Percentiles rank a stretch among this genome's conserved stretches.
These are phyloP conservation scores for Fusarium incarnatum DNA, from an alignment of 2,329 filamentous ascomycete genomes.

Conservation along the genomic window DNA sequence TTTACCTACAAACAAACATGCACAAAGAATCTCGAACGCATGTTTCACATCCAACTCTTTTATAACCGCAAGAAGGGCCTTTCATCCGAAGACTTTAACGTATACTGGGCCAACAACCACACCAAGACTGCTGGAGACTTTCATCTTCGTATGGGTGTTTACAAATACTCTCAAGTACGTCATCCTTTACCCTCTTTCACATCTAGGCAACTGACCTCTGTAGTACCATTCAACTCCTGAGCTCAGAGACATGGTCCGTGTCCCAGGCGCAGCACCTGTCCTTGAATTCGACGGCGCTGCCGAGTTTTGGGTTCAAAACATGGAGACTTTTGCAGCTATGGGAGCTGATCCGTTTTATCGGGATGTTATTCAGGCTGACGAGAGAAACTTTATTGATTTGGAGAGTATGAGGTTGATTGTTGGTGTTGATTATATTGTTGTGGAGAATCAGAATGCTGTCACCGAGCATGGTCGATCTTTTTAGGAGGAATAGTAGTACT, in stretches of 20 bases:
- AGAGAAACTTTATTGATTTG: conserved; percentile 11
- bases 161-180: conserved; percentile 8
- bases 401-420: conserved; percentile 10
- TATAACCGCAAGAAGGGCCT: conserved; percentile 5
- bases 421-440: conserved; percentile 13
- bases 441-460: conserved; percentile 18
- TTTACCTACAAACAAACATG: conserved; percentile 16
- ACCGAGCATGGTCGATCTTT: neutral
- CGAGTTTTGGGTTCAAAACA: conserved; percentile 5
- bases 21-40: conserved; percentile 7
- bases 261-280: neutral
- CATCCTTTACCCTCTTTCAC: no score
- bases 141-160: neutral
- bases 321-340: conserved; percentile 9
- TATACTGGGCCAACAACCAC: conserved; percentile 19
- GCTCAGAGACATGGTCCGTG: neutral
- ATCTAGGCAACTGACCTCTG: no score
- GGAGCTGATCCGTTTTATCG: neutral
- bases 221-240: conserved; percentile 14
- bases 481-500: no score
- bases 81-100: neutral
- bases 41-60: conserved; percentile 14
- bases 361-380: neutral
- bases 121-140: conserved; percentile 16
- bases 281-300: conserved; percentile 17